Conservation (phyloP, 2,329 filamentous ascomycete species). For the Xylaria digitata region DNA sequence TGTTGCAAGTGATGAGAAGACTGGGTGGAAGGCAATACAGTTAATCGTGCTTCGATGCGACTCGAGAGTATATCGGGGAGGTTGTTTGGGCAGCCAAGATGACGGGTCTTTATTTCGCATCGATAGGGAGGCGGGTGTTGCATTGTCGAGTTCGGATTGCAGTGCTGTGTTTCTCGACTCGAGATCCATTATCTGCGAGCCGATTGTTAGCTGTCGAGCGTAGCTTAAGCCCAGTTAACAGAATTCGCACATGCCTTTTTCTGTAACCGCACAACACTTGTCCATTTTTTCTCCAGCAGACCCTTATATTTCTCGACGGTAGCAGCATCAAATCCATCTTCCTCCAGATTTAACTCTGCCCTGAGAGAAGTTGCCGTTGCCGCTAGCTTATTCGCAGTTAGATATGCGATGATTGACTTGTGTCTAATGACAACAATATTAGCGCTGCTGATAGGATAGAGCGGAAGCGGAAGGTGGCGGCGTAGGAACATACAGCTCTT, state of each 20-base stretch:
- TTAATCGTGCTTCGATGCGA: constrained; percentile 85
- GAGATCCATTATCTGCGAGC: constrained; percentile 85
- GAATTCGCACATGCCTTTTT: constrained; percentile 76
- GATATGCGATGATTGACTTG: constrained; percentile 92
- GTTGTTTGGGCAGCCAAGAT: constrained; percentile 84
- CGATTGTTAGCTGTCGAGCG: constrained; percentile 10
- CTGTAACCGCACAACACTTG: constrained; percentile 90
- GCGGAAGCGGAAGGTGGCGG: neutral
- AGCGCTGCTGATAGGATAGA: constrained; percentile 1
- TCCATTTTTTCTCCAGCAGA: constrained; percentile 97
- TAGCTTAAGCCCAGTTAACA: neutral
- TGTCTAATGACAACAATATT: constrained; percentile 57
- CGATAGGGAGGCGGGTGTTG: constrained; percentile 79
- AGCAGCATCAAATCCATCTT: constrained; percentile 77
- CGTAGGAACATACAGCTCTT: constrained; percentile 46
- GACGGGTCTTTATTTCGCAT: constrained; percentile 84
- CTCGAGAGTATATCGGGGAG: constrained; percentile 83
- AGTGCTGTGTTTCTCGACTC: constrained; percentile 78
- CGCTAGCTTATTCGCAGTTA: constrained; percentile 77
- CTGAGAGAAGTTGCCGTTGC: constrained; percentile 77
- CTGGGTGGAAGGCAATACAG: constrained; percentile 90
- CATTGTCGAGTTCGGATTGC: constrained; percentile 85
- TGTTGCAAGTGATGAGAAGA: constrained; percentile 89
- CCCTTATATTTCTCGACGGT: constrained; percentile 95
- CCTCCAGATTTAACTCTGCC: constrained; percentile 73